These are phyloP conservation scores for Ambrosiella xylebori DNA, from an alignment of 2,329 filamentous ascomycete species.

Conservation along the genomic window DNA sequence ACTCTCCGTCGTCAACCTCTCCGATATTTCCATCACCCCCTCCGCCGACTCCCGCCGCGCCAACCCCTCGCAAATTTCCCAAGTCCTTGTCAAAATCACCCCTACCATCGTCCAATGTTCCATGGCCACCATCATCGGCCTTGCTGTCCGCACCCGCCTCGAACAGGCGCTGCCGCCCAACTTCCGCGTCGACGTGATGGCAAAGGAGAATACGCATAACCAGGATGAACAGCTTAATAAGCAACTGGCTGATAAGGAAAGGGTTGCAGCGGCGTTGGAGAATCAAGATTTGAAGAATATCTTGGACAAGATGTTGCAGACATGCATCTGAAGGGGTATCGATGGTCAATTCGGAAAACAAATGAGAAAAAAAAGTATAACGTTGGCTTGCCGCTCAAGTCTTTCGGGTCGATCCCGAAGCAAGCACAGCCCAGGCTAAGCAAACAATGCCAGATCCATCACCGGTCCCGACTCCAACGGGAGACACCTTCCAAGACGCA, in stretches of 20 bases:
- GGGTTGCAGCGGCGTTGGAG: slow-evolving; percentile 84
- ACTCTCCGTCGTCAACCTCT: slow-evolving; percentile 86
- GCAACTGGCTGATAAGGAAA: slow-evolving; percentile 89
- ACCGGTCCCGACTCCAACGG: neutral
- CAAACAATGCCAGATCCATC: neutral
- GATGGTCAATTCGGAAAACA: neutral
- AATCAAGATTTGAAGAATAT: slow-evolving; percentile 81
- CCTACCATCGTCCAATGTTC: slow-evolving; percentile 96
- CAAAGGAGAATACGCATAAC: slow-evolving; percentile 90
- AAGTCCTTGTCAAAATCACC: slow-evolving; percentile 74
- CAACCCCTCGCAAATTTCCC: slow-evolving; percentile 41
- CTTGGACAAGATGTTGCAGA: slow-evolving; percentile 83
- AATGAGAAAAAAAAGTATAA: neutral
- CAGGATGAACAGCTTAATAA: slow-evolving; percentile 95
- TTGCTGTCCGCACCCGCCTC: slow-evolving; percentile 78
- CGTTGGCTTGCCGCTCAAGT: neutral
- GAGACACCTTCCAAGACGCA: too few species aligned
- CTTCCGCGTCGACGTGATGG: slow-evolving; percentile 79
- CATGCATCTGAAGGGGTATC: slow-evolving; percentile 32
- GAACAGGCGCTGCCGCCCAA: slow-evolving; percentile 83
- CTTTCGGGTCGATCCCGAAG: neutral
- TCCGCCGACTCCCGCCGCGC: slow-evolving; percentile 23
- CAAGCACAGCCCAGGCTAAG: neutral
- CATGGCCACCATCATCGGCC: slow-evolving; percentile 84
- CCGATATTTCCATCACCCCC: slow-evolving; percentile 63